phyloP scores from a whole-genome alignment of 179 eudicot species.

The Silene coronaria region DNA sequence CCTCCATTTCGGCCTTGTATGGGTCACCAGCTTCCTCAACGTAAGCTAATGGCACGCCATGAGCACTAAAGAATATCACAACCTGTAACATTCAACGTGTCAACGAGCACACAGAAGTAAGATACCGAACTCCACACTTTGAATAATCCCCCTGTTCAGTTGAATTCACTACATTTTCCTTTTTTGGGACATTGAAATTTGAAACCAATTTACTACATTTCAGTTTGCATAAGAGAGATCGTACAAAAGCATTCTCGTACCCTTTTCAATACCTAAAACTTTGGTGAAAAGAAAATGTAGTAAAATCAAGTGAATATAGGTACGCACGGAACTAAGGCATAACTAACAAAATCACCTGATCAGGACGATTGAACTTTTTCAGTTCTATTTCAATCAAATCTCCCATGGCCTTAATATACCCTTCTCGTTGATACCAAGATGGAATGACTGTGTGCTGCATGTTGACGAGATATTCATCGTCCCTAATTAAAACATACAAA shows the following conservation, averaged over 20 bases:
- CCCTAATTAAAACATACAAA: conserved; percentile 37
- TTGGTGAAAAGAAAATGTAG: too few species aligned
- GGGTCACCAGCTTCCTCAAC: conserved; percentile 99
- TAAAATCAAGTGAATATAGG: background rate
- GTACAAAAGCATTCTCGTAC: too few species aligned
- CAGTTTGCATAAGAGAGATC: too few species aligned
- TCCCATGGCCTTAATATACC: conserved; percentile 89
- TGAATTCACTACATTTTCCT: too few species aligned
- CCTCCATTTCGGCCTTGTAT: conserved; percentile 99
- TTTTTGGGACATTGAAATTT: too few species aligned
- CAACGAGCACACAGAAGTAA: background rate
- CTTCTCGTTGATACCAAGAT: conserved; percentile 99
- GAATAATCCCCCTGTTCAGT: too few species aligned
- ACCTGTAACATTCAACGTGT: conserved; percentile 43
- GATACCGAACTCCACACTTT: background rate
- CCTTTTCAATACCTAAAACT: too few species aligned
- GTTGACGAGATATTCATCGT: conserved; percentile 89
- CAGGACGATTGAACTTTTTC: conserved; percentile 53
- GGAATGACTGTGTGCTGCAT: conserved; percentile 99
- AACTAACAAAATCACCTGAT: conserved; percentile 47
- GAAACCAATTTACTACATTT: too few species aligned
- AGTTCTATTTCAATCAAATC: conserved; percentile 76
- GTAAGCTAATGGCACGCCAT: conserved; percentile 97
- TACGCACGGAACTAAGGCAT: conserved; percentile 1
- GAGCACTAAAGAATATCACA: conserved; percentile 96